These are phyloP conservation scores for Phytophthora palmivora DNA, from an alignment of 352 stramenopile species.

Conservation along the genomic window DNA sequence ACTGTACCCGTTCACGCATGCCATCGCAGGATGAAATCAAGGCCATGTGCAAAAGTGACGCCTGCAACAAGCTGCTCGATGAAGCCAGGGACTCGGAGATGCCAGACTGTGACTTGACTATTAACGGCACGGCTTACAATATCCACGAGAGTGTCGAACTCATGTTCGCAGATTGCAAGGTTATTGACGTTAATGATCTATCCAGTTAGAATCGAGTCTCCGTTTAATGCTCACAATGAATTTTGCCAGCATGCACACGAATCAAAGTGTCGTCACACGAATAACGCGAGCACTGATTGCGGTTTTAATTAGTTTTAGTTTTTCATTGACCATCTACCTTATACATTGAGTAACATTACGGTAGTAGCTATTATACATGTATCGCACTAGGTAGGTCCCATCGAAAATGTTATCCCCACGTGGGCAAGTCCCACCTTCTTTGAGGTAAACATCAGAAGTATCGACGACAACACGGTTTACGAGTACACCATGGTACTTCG, in stretches of 20 bases:
- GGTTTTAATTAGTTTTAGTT: background rate
- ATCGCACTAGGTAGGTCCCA: conserved; percentile 1
- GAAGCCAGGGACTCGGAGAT: conserved; percentile 34
- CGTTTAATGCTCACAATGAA: background rate
- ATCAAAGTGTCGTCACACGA: background rate
- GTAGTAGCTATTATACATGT: no score
- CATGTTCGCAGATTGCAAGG: conserved; percentile 29
- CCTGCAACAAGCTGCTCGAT: conserved; percentile 38
- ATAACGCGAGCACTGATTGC: background rate
- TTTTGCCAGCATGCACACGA: background rate
- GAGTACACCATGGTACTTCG: background rate
- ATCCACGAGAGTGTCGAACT: conserved; percentile 43
- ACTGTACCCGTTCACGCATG: conserved; percentile 45
- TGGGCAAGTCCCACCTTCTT: no score
- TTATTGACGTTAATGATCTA: conserved; percentile 33
- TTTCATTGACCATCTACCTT: no score
- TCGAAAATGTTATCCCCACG: conserved; percentile 3
- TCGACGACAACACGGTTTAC: background rate
- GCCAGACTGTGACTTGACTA: conserved; percentile 39
- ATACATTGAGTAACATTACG: no score
- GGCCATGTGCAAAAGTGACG: conserved; percentile 37
- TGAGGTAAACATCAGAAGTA: background rate
- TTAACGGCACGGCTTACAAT: conserved; percentile 42
- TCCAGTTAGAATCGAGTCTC: conserved; percentile 11
- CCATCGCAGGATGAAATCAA: conserved; percentile 33